phyloP scores from a whole-genome alignment of 345 rosid species.

The Populus euphratica region DNA sequence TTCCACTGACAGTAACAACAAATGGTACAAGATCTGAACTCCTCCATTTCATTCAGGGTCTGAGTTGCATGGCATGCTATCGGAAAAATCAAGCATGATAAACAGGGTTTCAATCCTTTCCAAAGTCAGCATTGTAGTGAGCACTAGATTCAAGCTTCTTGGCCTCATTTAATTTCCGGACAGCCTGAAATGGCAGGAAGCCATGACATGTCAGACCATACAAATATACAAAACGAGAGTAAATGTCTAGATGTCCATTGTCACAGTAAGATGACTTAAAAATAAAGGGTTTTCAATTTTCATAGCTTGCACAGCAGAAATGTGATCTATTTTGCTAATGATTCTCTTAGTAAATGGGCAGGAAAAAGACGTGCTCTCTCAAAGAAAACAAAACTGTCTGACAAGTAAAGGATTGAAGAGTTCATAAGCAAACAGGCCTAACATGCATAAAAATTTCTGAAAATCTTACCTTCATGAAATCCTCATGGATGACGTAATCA shows the following conservation, averaged over 20 bases:
- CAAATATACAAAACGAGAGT: not conserved
- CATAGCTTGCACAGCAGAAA: not conserved
- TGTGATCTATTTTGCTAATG: not conserved
- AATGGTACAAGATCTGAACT: not conserved
- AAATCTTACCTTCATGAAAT: conserved; percentile 95
- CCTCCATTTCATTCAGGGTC: not conserved
- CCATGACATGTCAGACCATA: not conserved
- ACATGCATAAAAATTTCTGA: not conserved
- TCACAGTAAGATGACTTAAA: not conserved
- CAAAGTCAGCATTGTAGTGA: conserved; percentile 85
- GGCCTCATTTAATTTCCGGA: conserved; percentile 85
- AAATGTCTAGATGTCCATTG: not conserved
- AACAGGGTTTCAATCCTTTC: conserved; percentile 50
- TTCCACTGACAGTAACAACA: not conserved
- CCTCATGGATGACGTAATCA: conserved; percentile 95
- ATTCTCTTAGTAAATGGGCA: not conserved
- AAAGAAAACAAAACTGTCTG: not conserved
- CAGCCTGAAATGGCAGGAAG: conserved; percentile 55
- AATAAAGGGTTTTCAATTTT: not conserved
- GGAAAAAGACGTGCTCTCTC: not conserved
- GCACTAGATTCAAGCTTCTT: conserved; percentile 96
- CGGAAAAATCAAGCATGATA: not conserved
- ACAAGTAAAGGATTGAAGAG: not conserved
- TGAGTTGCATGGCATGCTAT: not conserved
- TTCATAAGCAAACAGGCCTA: not conserved